Evolutionary conservation across 1,139 yeast genomes (phyloP).

Genomic region (Saccharomyces hybrid): DNA sequence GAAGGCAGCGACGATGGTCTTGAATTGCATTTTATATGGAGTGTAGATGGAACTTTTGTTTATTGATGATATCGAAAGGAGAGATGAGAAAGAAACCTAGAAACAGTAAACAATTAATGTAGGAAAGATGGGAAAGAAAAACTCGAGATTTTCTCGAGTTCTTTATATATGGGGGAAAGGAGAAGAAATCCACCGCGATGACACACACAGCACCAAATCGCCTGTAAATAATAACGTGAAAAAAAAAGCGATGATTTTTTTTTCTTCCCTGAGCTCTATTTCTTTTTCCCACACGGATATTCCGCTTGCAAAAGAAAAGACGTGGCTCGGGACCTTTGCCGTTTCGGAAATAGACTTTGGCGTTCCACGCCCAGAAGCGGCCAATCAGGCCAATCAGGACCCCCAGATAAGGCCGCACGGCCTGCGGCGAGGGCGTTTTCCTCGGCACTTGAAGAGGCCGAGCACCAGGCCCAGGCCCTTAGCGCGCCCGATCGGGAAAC

Average conservation of each 20-base stretch:
- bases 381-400: background rate
- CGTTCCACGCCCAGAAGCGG: constrained; percentile 3
- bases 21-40: constrained; percentile 47
- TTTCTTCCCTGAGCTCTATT: background rate
- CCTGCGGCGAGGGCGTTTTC: background rate
- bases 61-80: background rate
- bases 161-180: background rate
- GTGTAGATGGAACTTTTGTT: background rate
- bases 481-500: background rate
- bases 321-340: background rate
- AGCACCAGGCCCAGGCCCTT: background rate
- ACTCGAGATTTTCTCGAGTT: background rate
- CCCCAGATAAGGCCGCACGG: background rate
- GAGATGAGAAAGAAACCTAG: no score
- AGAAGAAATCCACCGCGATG: background rate
- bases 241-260: background rate
- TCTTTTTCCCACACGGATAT: background rate
- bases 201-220: background rate
- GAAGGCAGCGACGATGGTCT: constrained; percentile 39
- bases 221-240: background rate
- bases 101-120: background rate
- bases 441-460: background rate
- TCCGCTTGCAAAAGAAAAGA: background rate
- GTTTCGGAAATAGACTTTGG: background rate
- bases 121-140: background rate